Base-by-base conservation (phyloP, 2,329 filamentous ascomycete species). In the Microdochium paspali region DNA sequence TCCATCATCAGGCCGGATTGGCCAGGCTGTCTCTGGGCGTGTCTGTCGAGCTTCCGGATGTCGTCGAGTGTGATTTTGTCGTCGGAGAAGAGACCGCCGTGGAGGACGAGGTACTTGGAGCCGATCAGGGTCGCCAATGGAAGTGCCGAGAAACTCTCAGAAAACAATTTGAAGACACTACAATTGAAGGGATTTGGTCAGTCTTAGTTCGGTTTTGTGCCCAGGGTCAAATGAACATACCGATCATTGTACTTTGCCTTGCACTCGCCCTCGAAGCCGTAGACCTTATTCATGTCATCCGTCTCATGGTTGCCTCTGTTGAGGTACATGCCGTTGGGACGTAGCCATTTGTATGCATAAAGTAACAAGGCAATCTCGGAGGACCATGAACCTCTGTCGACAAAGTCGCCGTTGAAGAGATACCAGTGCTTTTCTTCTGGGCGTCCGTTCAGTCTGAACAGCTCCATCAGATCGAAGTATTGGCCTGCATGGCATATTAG, bases 241-340 rank as follows among this genome's bases (percentile, higher is more conserved):
- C 73, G 84, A 68, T 95, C 93, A 64, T 88, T 96, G 69, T 98
- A 98, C 71, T 98, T 98, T 57, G 89, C 88, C 67, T 91, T 93
- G 74, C 93, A 97, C 66, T 98, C 93, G 62, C 93, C 93, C 67
- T 98, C 93, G 60, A 98, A 98, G 18, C 93, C 93, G 63, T 98
- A 98, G 47, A 93, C 90, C 55, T 89, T 83, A 74, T 98, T 98
- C 93, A 98, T 98, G 67, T 96, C 91, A 64, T 97, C 91, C 44
- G 93, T 97, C 71, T 98, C 93, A 69, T 98, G 93, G 69, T 98
- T 98, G 57, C 93, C 93, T 52, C 93, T 83, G 74, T 98, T 98
- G 54, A 98, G 73, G 79, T 95, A 97, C 76, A 98, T 91, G 47
- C 76, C 81, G 40, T 82, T 79, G 7, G 93, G 93, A 47, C 87